A percentile compares a stretch with the other conserved stretches of the same genome.
Evolutionary conservation across 2,329 filamentous ascomycete species (phyloP).

Genomic region (Colletotrichum sp.): DNA sequence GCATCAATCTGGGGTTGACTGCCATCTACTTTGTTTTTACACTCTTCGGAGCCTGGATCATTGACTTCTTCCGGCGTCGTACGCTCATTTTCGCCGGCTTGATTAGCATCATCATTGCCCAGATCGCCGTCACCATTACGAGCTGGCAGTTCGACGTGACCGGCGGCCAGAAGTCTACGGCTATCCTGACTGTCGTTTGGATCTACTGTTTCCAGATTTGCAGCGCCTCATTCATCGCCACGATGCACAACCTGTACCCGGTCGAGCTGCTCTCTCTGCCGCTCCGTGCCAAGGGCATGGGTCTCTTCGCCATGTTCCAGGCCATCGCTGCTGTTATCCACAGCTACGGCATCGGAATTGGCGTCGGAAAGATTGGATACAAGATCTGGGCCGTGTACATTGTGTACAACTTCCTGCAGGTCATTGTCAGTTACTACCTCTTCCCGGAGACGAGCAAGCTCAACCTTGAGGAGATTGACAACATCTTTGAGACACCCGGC

Average conservation of each 20-base stretch:
- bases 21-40: constrained; percentile 52
- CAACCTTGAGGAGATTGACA: constrained; percentile 61
- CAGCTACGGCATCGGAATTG: constrained; percentile 51
- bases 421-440: constrained; percentile 52
- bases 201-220: constrained; percentile 54
- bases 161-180: constrained; percentile 23
- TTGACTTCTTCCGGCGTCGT: constrained; percentile 45
- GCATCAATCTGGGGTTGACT: constrained; percentile 47
- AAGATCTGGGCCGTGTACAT: constrained; percentile 59
- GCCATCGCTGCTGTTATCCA: constrained; percentile 47
- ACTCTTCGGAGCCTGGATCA: constrained; percentile 43
- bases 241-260: constrained; percentile 53
- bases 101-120: constrained; percentile 44
- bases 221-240: constrained; percentile 48
- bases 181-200: constrained; percentile 48
- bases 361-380: constrained; percentile 50
- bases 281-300: constrained; percentile 50
- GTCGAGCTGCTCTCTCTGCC: constrained; percentile 48
- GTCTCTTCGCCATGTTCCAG: constrained; percentile 48
- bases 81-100: constrained; percentile 37
- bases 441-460: constrained; percentile 57
- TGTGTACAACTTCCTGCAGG: constrained; percentile 51
- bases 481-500: constrained; percentile 48
- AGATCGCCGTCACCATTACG: constrained; percentile 50
- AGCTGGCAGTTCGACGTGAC: constrained; percentile 46